Evolutionary conservation across 1,284 basidiomycete species (phyloP).

Genomic region (Dichomitus squalens): DNA sequence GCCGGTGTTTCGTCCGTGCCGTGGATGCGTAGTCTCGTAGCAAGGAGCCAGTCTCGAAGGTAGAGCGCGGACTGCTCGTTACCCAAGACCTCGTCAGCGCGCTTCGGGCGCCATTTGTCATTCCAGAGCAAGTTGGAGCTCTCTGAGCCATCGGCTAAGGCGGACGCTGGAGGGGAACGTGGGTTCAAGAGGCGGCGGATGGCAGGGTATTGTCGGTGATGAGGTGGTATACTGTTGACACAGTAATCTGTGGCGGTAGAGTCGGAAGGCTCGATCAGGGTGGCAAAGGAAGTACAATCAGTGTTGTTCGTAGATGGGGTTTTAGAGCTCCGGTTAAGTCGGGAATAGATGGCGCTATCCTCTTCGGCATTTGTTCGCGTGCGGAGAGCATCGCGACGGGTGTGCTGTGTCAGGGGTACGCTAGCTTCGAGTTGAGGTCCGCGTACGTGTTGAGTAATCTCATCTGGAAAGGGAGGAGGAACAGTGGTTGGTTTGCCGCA

Average conservation of each 20-base stretch:
- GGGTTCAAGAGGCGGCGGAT: slow-evolving; percentile 47
- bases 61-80: slow-evolving; percentile 78
- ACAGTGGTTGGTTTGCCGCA: not conserved
- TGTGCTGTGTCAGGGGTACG: slow-evolving; percentile 21
- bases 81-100: slow-evolving; percentile 78
- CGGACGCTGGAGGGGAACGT: slow-evolving; percentile 4
- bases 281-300: not conserved
- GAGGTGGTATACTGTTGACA: slow-evolving; percentile 15
- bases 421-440: slow-evolving; percentile 46
- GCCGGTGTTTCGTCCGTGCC: not conserved
- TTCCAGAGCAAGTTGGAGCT: slow-evolving; percentile 60
- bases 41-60: slow-evolving; percentile 81
- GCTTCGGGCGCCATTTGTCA: slow-evolving; percentile 76
- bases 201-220: slow-evolving; percentile 47
- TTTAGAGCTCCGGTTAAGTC: not conserved
- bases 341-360: not conserved
- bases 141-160: slow-evolving; percentile 23
- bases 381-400: slow-evolving; percentile 19
- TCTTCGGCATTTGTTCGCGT: not conserved
- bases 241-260: not conserved
- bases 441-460: slow-evolving; percentile 62
- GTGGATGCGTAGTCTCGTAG: slow-evolving; percentile 61
- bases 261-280: not conserved
- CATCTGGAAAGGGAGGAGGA: slow-evolving; percentile 50
- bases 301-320: not conserved